Conservation (phyloP, 2,329 filamentous ascomycete genomes). For the Fusarium pseudograminearum region DNA sequence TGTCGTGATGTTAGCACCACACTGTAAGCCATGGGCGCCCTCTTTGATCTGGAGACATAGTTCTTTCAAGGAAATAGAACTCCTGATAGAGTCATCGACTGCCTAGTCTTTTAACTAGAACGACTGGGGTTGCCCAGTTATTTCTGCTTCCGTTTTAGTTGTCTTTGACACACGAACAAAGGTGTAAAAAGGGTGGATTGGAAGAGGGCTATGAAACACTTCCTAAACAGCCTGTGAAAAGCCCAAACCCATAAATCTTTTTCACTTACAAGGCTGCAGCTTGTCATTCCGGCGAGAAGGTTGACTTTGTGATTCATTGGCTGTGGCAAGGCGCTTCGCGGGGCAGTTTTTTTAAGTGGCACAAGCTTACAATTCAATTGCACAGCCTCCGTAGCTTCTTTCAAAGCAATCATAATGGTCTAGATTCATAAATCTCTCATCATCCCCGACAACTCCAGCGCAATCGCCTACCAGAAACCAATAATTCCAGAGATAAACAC, state of each 20-base stretch:
- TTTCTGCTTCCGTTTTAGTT: slow-evolving; percentile 25
- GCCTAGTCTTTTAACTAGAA: neutral
- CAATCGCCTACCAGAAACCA: slow-evolving; percentile 8
- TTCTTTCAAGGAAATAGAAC: neutral
- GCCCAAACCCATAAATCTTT: neutral
- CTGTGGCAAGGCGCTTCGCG: slow-evolving; percentile 28
- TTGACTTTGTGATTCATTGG: slow-evolving; percentile 18
- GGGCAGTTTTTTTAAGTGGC: slow-evolving; percentile 28
- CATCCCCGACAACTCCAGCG: slow-evolving; percentile 16
- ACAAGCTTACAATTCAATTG: slow-evolving; percentile 24
- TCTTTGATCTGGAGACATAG: neutral
- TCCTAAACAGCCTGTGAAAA: slow-evolving; percentile 1
- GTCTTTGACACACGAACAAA: slow-evolving; percentile 14
- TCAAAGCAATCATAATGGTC: slow-evolving; percentile 15
- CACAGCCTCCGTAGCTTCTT: slow-evolving; percentile 18
- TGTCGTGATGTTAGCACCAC: neutral
- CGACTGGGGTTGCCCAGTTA: slow-evolving; percentile 8
- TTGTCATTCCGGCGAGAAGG: slow-evolving; percentile 8
- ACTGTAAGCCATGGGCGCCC: neutral
- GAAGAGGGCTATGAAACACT: slow-evolving; percentile 24
- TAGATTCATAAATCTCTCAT: slow-evolving; percentile 33
- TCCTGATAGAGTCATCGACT: neutral
- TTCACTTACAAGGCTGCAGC: slow-evolving; percentile 16
- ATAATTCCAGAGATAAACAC: neutral
- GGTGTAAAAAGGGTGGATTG: slow-evolving; percentile 24